Evolutionary conservation across 352 stramenopile genomes (phyloP), one percentile per base, ranked within the genome.

Genomic region (Phytophthora pistaciae): DNA sequence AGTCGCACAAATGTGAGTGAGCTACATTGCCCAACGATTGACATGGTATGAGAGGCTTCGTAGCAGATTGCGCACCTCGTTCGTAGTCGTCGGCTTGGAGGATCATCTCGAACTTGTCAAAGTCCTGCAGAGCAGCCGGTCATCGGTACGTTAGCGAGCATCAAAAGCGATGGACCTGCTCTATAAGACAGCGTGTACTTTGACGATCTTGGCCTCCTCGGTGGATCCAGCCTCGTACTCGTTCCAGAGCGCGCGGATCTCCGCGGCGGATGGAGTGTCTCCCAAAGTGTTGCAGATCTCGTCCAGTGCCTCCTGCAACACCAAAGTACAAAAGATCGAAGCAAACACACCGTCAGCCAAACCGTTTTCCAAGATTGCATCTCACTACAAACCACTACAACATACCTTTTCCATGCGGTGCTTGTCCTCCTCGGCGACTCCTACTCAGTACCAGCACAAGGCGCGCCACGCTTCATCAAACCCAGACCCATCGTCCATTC

Each of bases 101-200:
- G 50, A 98, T 97, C 93, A 98, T 98, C 75, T 98, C 95, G 61
- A 98, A 95, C 75, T 98, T 98, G 74, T 98, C 95, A 78, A 98
- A 96, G 73, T 98, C 95, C 78, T 91, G 49, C 6, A 31, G 2
- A 11, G 11, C 5, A 59, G 9, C 31, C 18, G 5, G 0, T 18
- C 14, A 23, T 10, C 3, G 64, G 44, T 21, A 58, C 5, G 48
- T 77, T 14, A 66, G 38, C 23, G 58, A 70, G 5, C 14, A 42
- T 14, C n/a, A 54, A 49, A 5, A 21, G 11, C 40, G 18, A 56
- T 25, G 14, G 4, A 53, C 25, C 3, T 49, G 8, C 14, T 42
- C 5, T 61, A 48, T 13, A 42, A 2, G 10, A 18, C 40, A 27
- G 14, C 14, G 53, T 46, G 1, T 21, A 87, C 83, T 82, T 98